Evolutionary conservation across 148 eudicot genomes (phyloP).

Genomic region (Vaccinium macrocarpon): DNA sequence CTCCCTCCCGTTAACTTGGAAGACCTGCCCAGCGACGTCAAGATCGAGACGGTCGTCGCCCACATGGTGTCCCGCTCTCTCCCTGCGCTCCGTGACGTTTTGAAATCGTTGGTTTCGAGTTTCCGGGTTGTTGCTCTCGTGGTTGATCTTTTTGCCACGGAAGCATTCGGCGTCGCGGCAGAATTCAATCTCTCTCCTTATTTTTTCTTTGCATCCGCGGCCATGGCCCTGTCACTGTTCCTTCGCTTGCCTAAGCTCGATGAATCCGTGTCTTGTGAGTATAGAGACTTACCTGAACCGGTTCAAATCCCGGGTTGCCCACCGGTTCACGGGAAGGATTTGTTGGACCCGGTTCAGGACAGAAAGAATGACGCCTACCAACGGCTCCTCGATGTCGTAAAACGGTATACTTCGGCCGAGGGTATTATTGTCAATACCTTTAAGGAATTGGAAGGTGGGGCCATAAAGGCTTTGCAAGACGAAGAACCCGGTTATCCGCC

Average conservation of each 20-base stretch:
- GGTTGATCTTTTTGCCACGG: slow-evolving; percentile 44
- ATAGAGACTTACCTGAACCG: slow-evolving; percentile 29
- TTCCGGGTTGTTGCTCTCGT: slow-evolving; percentile 31
- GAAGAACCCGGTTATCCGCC: slow-evolving; percentile 27
- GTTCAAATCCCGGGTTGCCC: slow-evolving; percentile 48
- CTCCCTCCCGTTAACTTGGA: slow-evolving; percentile 33
- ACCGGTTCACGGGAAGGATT: slow-evolving; percentile 47
- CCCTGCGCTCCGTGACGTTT: slow-evolving; percentile 7
- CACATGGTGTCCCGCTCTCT: slow-evolving; percentile 27
- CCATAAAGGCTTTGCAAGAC: slow-evolving; percentile 28
- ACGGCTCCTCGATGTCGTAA: slow-evolving; percentile 28
- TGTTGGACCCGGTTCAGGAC: slow-evolving; percentile 46
- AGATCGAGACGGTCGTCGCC: slow-evolving; percentile 24
- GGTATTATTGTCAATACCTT: slow-evolving; percentile 47
- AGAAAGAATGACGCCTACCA: slow-evolving; percentile 35
- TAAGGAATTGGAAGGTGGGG: slow-evolving; percentile 37
- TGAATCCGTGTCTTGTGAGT: slow-evolving; percentile 30
- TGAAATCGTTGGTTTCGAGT: not conserved
- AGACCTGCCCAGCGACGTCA: slow-evolving; percentile 10
- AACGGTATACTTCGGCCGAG: slow-evolving; percentile 32
- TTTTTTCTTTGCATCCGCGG: slow-evolving; percentile 36
- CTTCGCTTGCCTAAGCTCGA: slow-evolving; percentile 36
- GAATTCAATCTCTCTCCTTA: slow-evolving; percentile 37
- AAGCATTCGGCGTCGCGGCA: slow-evolving; percentile 37
- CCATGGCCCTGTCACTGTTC: slow-evolving; percentile 36